These are phyloP conservation scores for Ascosphaera aggregata DNA, from an alignment of 2,329 filamentous ascomycete species.

Conservation along the genomic window DNA sequence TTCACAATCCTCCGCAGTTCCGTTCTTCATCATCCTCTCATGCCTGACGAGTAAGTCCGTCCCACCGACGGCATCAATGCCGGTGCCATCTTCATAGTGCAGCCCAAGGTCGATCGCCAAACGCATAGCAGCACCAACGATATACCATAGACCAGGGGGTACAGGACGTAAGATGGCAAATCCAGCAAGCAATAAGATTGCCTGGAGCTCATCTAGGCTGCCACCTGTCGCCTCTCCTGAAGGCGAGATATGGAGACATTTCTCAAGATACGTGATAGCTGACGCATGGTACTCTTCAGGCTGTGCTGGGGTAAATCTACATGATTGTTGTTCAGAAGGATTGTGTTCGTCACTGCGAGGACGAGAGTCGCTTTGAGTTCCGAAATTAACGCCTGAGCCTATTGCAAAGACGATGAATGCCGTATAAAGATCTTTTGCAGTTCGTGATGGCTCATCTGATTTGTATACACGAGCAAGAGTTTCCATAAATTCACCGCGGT, in stretches of 20 bases:
- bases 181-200: slow-evolving; percentile 72
- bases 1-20: slow-evolving; percentile 1
- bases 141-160: slow-evolving; percentile 89
- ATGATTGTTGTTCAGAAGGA: slow-evolving; percentile 10
- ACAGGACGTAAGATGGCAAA: slow-evolving; percentile 83
- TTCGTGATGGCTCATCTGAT: slow-evolving; percentile 39
- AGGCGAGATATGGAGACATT: slow-evolving; percentile 47
- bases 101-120: slow-evolving; percentile 78
- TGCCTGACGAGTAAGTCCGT: slow-evolving; percentile 6
- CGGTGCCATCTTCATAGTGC: slow-evolving; percentile 72
- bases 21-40: slow-evolving; percentile 3
- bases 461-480: slow-evolving; percentile 67
- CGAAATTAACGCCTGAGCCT: slow-evolving; percentile 77
- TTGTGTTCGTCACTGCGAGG: slow-evolving; percentile 5
- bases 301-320: slow-evolving; percentile 9
- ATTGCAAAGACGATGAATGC: slow-evolving; percentile 96
- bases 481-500: slow-evolving; percentile 71
- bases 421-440: slow-evolving; percentile 68
- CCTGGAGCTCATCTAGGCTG: slow-evolving; percentile 79
- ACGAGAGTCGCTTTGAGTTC: slow-evolving; percentile 12
- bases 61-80: slow-evolving; percentile 27
- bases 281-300: slow-evolving; percentile 94
- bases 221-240: slow-evolving; percentile 48
- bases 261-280: slow-evolving; percentile 75
- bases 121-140: slow-evolving; percentile 78